Percentiles rank a stretch among this genome's conserved stretches.
Conservation (phyloP, 768 basidiomycete genomes). For the Paxillus rubicundulus region DNA sequence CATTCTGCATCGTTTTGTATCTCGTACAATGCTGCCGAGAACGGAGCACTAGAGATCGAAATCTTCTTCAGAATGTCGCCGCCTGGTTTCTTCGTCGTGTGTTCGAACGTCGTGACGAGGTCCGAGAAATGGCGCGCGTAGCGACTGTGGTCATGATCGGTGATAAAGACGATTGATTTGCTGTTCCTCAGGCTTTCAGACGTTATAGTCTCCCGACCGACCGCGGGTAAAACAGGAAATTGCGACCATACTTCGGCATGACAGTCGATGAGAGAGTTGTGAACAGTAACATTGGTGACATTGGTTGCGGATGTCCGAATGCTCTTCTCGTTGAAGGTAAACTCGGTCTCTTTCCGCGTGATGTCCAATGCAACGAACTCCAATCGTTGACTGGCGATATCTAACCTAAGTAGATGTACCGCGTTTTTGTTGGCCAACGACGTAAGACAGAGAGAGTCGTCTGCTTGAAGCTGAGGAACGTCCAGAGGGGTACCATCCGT, state of each 20-base stretch:
- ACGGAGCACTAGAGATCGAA: conserved; percentile 26
- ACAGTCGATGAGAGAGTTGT: conserved; percentile 50
- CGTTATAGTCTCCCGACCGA: conserved; percentile 39
- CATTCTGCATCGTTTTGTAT: conserved; percentile 9
- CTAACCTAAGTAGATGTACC: conserved; percentile 44
- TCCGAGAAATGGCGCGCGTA: conserved; percentile 41
- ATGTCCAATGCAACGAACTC: conserved; percentile 49
- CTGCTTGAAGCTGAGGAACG: conserved; percentile 25
- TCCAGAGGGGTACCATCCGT: conserved; percentile 41
- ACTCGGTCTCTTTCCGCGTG: conserved; percentile 54
- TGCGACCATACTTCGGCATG: conserved; percentile 52
- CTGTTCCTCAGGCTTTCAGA: conserved; percentile 26
- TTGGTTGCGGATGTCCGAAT: conserved; percentile 5
- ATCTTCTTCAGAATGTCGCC: conserved; percentile 39
- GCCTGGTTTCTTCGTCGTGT: conserved; percentile 46
- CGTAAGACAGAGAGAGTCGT: conserved; percentile 34
- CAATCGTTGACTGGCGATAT: conserved; percentile 30
- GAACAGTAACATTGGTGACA: conserved; percentile 16
- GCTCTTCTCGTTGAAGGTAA: conserved; percentile 48
- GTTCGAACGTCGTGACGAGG: conserved; percentile 43
- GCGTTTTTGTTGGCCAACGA: conserved; percentile 43
- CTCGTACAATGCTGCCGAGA: conserved; percentile 17
- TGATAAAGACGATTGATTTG: conserved; percentile 40
- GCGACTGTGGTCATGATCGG: conserved; percentile 28
- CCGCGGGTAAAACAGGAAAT: conserved; percentile 50